phyloP scores from a whole-genome alignment of 352 stramenopile species.

The Pythium utonaiense region DNA sequence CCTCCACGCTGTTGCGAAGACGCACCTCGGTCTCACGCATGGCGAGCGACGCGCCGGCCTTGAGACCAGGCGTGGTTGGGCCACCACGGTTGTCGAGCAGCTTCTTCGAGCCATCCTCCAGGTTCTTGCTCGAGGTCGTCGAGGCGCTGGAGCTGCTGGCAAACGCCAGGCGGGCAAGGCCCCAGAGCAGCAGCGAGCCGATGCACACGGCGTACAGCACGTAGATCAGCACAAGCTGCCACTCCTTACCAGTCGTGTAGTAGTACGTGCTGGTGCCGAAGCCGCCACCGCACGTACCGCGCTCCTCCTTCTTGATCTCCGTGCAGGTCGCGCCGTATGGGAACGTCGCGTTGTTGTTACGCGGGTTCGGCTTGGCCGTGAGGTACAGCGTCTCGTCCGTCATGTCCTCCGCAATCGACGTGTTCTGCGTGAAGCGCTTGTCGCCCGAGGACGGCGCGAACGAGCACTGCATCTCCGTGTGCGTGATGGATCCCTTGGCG shows the following conservation, averaged over 20 bases:
- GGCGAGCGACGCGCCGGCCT: conserved; percentile 12
- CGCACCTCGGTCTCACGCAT: conserved; percentile 26
- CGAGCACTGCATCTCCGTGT: conserved; percentile 21
- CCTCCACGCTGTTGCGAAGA: conserved; percentile 25
- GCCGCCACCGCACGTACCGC: background rate
- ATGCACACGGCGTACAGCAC: conserved; percentile 24
- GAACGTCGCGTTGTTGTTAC: conserved; percentile 27
- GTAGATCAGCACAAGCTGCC: conserved; percentile 23
- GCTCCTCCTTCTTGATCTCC: conserved; percentile 4
- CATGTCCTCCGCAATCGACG: conserved; percentile 8
- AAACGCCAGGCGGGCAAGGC: background rate
- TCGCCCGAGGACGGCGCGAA: conserved; percentile 11
- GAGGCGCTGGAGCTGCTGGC: background rate
- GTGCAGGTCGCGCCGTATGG: conserved; percentile 16
- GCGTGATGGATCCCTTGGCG: background rate
- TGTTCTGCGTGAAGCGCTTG: conserved; percentile 23
- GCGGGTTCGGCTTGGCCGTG: conserved; percentile 23
- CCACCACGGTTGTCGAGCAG: conserved; percentile 27
- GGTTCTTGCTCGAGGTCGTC: background rate
- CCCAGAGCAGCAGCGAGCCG: conserved; percentile 21
- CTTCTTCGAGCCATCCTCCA: conserved; percentile 25
- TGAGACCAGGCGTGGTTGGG: conserved; percentile 19
- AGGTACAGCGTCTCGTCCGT: conserved; percentile 13
- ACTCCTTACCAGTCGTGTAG: conserved; percentile 23
- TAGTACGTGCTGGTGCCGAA: conserved; percentile 14